Conservation (phyloP, 495 filamentous ascomycete genomes). For the Neurospora discreta region DNA sequence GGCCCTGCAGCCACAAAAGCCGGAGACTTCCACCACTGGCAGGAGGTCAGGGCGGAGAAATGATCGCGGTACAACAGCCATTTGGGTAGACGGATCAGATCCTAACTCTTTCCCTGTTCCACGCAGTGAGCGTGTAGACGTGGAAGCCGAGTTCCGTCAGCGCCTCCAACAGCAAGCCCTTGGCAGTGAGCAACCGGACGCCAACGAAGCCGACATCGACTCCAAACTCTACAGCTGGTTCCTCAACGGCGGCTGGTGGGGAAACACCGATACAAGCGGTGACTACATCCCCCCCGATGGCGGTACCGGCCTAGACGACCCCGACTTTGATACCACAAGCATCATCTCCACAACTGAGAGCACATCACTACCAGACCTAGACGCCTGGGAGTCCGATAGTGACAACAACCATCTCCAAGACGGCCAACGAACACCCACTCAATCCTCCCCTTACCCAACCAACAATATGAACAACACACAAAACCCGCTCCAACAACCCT, state of each 20-base stretch:
- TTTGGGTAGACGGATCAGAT: slow-evolving; percentile 2
- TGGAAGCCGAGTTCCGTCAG: slow-evolving; percentile 61
- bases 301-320: slow-evolving; percentile 19
- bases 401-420: slow-evolving; percentile 25
- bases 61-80: slow-evolving; percentile 1
- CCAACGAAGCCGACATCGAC: slow-evolving; percentile 57
- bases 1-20: slow-evolving; percentile 31
- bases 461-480: not conserved
- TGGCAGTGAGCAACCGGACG: slow-evolving; percentile 10
- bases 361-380: slow-evolving; percentile 2
- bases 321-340: slow-evolving; percentile 67
- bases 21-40: slow-evolving; percentile 3
- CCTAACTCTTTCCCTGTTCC: slow-evolving; percentile 37
- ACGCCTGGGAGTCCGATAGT: slow-evolving; percentile 45
- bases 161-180: slow-evolving; percentile 26
- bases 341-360: slow-evolving; percentile 50
- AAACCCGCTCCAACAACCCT: not conserved
- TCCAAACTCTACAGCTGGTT: slow-evolving; percentile 70
- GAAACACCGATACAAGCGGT: slow-evolving; percentile 62
- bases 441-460: slow-evolving; percentile 18
- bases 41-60: slow-evolving; percentile 33
- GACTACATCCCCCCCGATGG: slow-evolving; percentile 44
- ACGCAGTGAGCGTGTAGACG: slow-evolving; percentile 53
- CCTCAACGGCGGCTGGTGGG: slow-evolving; percentile 70
- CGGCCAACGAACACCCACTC: slow-evolving; percentile 71